Base-by-base conservation (phyloP, 352 stramenopile species). In the Pythium coloratum region DNA sequence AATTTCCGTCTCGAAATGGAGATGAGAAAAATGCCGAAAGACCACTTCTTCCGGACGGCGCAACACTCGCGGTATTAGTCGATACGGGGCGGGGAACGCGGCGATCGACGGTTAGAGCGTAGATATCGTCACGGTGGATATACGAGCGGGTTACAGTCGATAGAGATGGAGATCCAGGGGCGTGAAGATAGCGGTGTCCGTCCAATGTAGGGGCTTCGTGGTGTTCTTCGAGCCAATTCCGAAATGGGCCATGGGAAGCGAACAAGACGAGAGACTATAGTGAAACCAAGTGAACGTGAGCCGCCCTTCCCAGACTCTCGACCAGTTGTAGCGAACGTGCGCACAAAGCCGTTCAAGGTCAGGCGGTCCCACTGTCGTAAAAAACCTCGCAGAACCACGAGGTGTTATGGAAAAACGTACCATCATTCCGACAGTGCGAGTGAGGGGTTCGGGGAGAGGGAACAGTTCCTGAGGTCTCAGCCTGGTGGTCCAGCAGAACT, bases 31-130 rank as follows among this genome's bases (percentile, higher is more conserved):
- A 26, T 63, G 59, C 59, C 59, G 47, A 65, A 65, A 65, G 59
- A 65, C 59, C 30, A 65, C 59, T 65, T 65, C 59, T 65, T 65
- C 59, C 59, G 59, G 59, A 58, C 13, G 49, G 24, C 46, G 34
- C 36, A 0, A 50, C 32, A 51, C 47, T 30, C 20, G 47, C 47
- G 34, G 20, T 1, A 38, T 40, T 34, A 7, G 14, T 24, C 20
- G 20, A 58, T 32, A 14, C 2, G 9, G 32, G 24, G 42, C 42
- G 46, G 26, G 28, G 44, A 32, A 42, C 12, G 33, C 9, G 13
- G 26, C 56, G 56, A 36, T 34, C 28, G 40, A 38, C 18, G 13
- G 40, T 16, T 32, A 60, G 1, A 26, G 36, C 55, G 33, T 34
- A 0, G 18, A 34, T n/a, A 0, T 5, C 7, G 6, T 54, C 47